Conservation (phyloP, 2,329 filamentous ascomycete species). For the Colletotrichum sp. region DNA sequence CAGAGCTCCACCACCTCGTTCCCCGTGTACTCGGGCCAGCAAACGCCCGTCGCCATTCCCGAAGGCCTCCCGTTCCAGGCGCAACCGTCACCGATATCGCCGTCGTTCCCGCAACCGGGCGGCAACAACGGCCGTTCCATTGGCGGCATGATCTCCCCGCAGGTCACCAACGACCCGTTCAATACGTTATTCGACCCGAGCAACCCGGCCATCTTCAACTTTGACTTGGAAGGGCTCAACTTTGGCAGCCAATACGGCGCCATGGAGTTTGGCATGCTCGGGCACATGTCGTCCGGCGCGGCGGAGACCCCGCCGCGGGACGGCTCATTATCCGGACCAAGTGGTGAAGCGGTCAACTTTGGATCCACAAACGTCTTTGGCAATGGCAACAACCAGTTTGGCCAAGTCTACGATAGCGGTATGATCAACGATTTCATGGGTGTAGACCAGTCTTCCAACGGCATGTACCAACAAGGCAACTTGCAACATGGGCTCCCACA, state of each 20-base stretch:
- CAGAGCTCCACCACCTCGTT: constrained; percentile 52
- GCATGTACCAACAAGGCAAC: constrained; percentile 60
- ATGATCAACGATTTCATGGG: constrained; percentile 59
- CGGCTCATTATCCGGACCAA: constrained; percentile 45
- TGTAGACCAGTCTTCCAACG: constrained; percentile 53
- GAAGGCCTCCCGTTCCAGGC: constrained; percentile 62
- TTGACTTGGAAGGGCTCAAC: constrained; percentile 91
- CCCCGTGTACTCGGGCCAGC: constrained; percentile 55
- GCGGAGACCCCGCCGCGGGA: constrained; percentile 81
- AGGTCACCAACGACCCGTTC: constrained; percentile 57
- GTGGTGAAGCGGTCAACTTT: constrained; percentile 38
- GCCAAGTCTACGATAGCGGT: constrained; percentile 55
- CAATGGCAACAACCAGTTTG: constrained; percentile 55
- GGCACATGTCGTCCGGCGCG: constrained; percentile 92
- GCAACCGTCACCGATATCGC: constrained; percentile 77
- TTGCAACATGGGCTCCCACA: constrained; percentile 68
- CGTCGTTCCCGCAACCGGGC: constrained; percentile 66
- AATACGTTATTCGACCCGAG: constrained; percentile 83
- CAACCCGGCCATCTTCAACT: constrained; percentile 93
- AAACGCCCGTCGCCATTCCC: constrained; percentile 52
- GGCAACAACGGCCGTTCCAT: constrained; percentile 36
- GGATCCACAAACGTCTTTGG: constrained; percentile 54
- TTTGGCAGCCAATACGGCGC: constrained; percentile 97
- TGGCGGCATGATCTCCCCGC: constrained; percentile 52
- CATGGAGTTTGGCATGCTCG: constrained; percentile 93